phyloP scores from a whole-genome alignment of 768 basidiomycete genomes.

The Obba rivulosa region DNA sequence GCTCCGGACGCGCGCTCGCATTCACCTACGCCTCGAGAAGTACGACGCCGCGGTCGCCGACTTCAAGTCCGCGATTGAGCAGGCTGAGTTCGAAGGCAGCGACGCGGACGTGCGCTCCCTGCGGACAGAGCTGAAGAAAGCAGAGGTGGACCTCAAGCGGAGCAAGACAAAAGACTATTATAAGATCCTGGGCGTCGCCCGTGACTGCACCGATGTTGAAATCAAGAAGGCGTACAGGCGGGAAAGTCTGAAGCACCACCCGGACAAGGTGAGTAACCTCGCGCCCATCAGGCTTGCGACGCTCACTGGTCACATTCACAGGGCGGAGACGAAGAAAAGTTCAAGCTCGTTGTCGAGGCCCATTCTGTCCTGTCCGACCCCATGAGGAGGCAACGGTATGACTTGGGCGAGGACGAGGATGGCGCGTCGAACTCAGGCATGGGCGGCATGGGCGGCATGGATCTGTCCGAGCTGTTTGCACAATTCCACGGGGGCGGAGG shows the following conservation, averaged over 20 bases:
- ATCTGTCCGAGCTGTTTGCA: conserved; percentile 60
- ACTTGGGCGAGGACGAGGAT: conserved; percentile 79
- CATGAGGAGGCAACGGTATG: conserved; percentile 65
- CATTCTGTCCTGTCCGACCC: conserved; percentile 80
- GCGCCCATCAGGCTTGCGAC: neutral
- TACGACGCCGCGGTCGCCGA: conserved; percentile 69
- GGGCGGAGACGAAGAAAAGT: conserved; percentile 95
- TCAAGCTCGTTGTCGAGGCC: conserved; percentile 86
- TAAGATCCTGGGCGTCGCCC: conserved; percentile 62
- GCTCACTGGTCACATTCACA: conserved; percentile 22
- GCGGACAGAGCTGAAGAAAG: conserved; percentile 67
- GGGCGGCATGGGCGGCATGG: conserved; percentile 38
- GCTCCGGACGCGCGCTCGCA: conserved; percentile 78
- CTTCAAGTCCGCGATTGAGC: conserved; percentile 76
- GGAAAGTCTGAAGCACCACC: conserved; percentile 81
- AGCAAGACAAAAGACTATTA: conserved; percentile 92
- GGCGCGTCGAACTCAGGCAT: conserved; percentile 37
- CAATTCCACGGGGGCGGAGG: conserved; percentile 47
- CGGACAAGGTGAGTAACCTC: conserved; percentile 58
- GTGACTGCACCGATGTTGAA: conserved; percentile 62
- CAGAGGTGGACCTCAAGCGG: conserved; percentile 75
- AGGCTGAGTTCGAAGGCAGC: conserved; percentile 57
- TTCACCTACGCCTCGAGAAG: conserved; percentile 67
- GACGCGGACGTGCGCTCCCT: conserved; percentile 61
- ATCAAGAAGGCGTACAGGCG: conserved; percentile 91